Base-by-base conservation (phyloP, 192 early-diverging fungal species). In the Phycomyces nitens region DNA sequence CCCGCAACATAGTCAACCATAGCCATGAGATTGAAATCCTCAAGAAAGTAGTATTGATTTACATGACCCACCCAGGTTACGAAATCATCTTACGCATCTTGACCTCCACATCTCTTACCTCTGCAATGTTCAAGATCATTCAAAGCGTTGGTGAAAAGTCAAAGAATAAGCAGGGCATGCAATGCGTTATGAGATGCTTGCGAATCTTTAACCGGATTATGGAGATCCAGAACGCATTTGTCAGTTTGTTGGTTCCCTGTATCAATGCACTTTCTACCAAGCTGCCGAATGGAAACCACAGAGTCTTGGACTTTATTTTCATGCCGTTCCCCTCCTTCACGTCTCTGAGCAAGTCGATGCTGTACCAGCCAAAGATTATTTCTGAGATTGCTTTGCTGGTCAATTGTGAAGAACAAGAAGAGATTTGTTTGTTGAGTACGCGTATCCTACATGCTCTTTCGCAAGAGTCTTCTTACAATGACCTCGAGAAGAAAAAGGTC, bases 321-420 rank as follows among this genome's bases (percentile, higher is more conserved):
- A 53, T 67, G 5, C 21, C 68, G 5, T 57, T 85, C 0, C 76
- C 80, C 5, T 79, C 81, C 0, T 76, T 97, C 65, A 80, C 80
- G 1, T 80, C 89, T 21, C 73, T 98, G 27, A 94, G 97, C 63
- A 82, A 92, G 63, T 83, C 91, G 26, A 77, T 99, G 18, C 73
- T 92, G 0, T 89, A 82, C 53, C 83, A 86, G 54, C 80, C 80
- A 14, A 64, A 80, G 27, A 77, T 85, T 3, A 84, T 97, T 50
- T 79, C 92, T 1, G 77, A 87, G 52, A 85, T 99, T 51, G 86
- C 90, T 5, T 67, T 86, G 40, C 82, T 83, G 23, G 79, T 95
- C 47, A 83, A 84, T 70, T 86, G 85, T 68, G 83, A 81, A 15
- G 75, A 78, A 0, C 72, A 86, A 56, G 80, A 89, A 21, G 89